Conservation (phyloP, 1,284 basidiomycete species). For the Moesziomyces antarcticus region DNA sequence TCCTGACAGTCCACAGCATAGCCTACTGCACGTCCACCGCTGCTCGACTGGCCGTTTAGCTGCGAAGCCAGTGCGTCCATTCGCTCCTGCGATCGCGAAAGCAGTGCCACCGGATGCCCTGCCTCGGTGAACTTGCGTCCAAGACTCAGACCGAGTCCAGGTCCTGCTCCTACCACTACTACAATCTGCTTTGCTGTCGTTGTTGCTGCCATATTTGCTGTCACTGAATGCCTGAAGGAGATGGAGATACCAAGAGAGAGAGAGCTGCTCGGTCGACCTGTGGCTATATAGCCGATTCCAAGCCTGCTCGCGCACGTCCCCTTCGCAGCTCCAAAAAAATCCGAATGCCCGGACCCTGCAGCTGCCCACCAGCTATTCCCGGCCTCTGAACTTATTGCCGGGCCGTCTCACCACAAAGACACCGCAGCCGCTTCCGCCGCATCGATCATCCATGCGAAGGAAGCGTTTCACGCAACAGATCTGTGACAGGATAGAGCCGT, state of each 20-base stretch:
- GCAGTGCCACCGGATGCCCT: constrained; percentile 47
- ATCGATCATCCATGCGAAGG: too few species aligned
- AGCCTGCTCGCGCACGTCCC: constrained; percentile 4
- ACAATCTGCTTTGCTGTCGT: constrained; percentile 42
- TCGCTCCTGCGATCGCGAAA: constrained; percentile 34
- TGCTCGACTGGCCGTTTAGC: constrained; percentile 21
- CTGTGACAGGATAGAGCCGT: too few species aligned
- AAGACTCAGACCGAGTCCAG: constrained; percentile 38
- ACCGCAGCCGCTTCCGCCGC: too few species aligned
- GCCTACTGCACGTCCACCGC: constrained; percentile 23
- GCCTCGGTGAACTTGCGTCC: constrained; percentile 35
- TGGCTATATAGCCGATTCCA: constrained; percentile 10
- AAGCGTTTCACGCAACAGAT: too few species aligned
- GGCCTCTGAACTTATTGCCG: constrained; percentile 7
- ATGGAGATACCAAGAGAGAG: neutral
- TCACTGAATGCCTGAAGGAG: neutral
- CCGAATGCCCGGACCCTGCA: constrained; percentile 10
- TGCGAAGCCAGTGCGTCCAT: constrained; percentile 37
- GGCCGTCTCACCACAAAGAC: too few species aligned
- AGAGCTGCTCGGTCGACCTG: too few species aligned
- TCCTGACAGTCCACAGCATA: constrained; percentile 40
- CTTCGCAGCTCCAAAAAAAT: neutral
- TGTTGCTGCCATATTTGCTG: constrained; percentile 5
- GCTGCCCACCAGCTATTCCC: constrained; percentile 4
- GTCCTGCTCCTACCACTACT: constrained; percentile 35